Conservation (phyloP, 495 filamentous ascomycete species). For the Lepidopterella palustris region DNA sequence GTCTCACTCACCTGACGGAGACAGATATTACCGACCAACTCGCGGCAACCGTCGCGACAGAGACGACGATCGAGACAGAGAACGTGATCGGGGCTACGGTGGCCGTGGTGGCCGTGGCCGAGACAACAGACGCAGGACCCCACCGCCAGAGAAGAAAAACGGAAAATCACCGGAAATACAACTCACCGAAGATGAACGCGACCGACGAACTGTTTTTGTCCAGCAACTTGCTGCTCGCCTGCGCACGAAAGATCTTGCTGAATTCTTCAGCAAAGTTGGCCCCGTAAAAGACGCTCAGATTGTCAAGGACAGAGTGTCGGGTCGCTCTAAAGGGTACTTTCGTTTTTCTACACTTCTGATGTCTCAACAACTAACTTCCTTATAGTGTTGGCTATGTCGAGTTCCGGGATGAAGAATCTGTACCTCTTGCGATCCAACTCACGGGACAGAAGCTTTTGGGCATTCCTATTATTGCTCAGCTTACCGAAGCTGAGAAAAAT, state of each 20-base stretch:
- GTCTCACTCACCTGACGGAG: conserved; percentile 61
- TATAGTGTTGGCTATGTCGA: conserved; percentile 96
- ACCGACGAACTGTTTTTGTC: conserved; percentile 94
- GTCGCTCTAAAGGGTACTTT: conserved; percentile 91
- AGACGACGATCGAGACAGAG: conserved; percentile 42
- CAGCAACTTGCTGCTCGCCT: conserved; percentile 93
- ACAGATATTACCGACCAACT: too few species aligned
- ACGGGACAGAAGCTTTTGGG: conserved; percentile 98
- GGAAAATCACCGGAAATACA: conserved; percentile 36
- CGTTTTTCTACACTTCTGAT: background rate
- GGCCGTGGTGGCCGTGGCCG: conserved; percentile 16
- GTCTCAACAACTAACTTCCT: conserved; percentile 14
- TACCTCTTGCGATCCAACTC: conserved; percentile 88
- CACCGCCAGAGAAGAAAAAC: conserved; percentile 34
- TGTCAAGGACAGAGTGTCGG: conserved; percentile 96
- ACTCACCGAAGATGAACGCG: conserved; percentile 90
- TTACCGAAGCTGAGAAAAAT: conserved; percentile 99
- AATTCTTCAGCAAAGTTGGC: conserved; percentile 94
- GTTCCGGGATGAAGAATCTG: conserved; percentile 94
- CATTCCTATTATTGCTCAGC: conserved; percentile 96
- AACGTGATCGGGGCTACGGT: conserved; percentile 46
- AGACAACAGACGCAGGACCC: conserved; percentile 25
- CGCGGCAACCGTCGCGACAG: conserved; percentile 31
- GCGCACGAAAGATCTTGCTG: conserved; percentile 84
- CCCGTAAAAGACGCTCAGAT: conserved; percentile 97